Conservation (phyloP, 768 basidiomycete species). For the Phlebiopsis flavidoalba region DNA sequence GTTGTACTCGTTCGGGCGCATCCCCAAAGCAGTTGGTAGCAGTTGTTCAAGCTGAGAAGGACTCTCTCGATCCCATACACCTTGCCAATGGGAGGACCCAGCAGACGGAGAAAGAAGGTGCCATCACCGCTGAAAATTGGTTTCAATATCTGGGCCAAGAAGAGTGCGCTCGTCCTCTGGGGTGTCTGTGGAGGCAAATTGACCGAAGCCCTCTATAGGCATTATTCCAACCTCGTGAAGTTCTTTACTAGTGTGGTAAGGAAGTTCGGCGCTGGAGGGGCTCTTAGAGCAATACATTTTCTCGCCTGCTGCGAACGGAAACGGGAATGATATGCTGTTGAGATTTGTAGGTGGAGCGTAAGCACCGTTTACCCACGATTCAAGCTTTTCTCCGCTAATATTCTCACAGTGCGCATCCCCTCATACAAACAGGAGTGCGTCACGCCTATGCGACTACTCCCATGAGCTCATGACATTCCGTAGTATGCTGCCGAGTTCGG, state of each 20-base stretch:
- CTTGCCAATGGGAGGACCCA: conserved; percentile 30
- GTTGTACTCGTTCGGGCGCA: conserved; percentile 53
- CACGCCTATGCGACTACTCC: neutral
- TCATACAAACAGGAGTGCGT: conserved; percentile 55
- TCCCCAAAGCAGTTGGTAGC: conserved; percentile 39
- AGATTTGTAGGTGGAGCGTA: conserved; percentile 32
- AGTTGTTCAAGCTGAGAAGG: conserved; percentile 40
- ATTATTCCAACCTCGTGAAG: conserved; percentile 23
- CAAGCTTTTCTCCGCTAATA: neutral
- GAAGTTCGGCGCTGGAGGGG: conserved; percentile 30
- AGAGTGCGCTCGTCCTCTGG: conserved; percentile 28
- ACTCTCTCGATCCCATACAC: conserved; percentile 35
- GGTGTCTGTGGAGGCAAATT: conserved; percentile 17
- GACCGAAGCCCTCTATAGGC: conserved; percentile 25
- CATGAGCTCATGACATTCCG: neutral
- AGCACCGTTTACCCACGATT: conserved; percentile 12
- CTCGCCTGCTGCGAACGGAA: conserved; percentile 26
- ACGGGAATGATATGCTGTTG: conserved; percentile 28
- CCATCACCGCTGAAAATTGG: conserved; percentile 43
- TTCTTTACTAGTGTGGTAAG: conserved; percentile 37
- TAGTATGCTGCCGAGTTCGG: conserved; percentile 53
- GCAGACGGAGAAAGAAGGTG: conserved; percentile 20
- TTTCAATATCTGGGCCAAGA: conserved; percentile 42
- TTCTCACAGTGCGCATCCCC: conserved; percentile 41
- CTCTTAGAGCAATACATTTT: conserved; percentile 50